Evolutionary conservation across 2,329 filamentous ascomycete genomes (phyloP), one percentile per base, ranked within the genome.

Genomic region (Exophiala alcalophila): DNA sequence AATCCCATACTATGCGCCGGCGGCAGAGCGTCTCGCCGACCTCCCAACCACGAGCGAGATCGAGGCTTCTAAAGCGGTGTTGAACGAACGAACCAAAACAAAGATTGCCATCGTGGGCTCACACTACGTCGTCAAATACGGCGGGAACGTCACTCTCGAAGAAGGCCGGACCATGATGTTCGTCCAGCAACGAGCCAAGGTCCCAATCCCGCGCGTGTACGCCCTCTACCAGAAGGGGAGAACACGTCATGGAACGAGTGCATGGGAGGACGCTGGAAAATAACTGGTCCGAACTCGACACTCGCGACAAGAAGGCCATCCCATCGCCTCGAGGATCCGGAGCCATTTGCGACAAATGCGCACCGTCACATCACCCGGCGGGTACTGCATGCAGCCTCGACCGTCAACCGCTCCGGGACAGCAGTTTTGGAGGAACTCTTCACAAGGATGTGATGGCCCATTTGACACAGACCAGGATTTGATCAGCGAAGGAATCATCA

Each of bases 101-200:
- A 61, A 50, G 38, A 39, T 58, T 18, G 50, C 57, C 18, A 36
- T 32, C 26, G 44, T 61, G 23, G 49, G 47, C 12, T 12, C 50
- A 18, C 21, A 55, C 26, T 58, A 54, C 37, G 49, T 55, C 5
- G 56, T 58, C 8, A 60, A 59, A 49, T 60, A 53, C 49, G 63
- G 53, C 15, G 24, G 26, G 11, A 32, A 43, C 6, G 38, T 62
- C 30, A 38, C 55, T 20, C 50, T 61, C 5, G 40, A 57, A 9
- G 60, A 65, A 53, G 59, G 59, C 19, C 50, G 58, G 34, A 63
- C 59, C 37, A 62, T 64, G 60, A 44, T 61, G 2, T 62, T 62
- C 45, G 55, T 61, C 16, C 38, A 44, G 20, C 40, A 52, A 28
- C 34, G 44, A 10, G 60, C 58, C 14, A 52, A 32, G 30, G 38